These are phyloP conservation scores for Urtica urens DNA, from an alignment of 306 rosid species.

Conservation along the genomic window DNA sequence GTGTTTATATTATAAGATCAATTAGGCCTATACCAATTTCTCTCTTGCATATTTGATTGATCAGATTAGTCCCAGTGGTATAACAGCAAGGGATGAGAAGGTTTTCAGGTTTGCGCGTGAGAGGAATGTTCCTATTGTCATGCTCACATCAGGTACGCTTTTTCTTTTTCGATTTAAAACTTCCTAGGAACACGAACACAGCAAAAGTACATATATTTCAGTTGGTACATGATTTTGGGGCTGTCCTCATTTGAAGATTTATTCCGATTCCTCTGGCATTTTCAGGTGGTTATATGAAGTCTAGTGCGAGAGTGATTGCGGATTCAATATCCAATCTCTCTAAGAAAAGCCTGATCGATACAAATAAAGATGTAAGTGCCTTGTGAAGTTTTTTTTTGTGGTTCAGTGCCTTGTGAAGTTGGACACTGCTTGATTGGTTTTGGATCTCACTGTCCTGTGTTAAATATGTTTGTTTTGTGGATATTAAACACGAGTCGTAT, in stretches of 20 bases:
- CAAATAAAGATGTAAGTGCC: slow-evolving; percentile 1
- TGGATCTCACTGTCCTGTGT: too few species aligned
- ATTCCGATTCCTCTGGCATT: background rate
- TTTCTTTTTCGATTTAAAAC: background rate
- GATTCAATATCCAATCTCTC: slow-evolving; percentile 75
- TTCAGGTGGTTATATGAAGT: slow-evolving; percentile 95
- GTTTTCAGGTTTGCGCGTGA: slow-evolving; percentile 70
- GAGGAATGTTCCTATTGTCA: slow-evolving; percentile 69
- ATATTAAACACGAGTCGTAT: too few species aligned
- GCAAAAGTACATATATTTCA: too few species aligned
- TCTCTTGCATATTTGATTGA: slow-evolving; percentile 14
- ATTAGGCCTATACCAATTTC: background rate
- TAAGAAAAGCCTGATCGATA: slow-evolving; percentile 52
- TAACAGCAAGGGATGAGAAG: slow-evolving; percentile 73
- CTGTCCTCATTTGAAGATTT: background rate
- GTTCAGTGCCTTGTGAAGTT: too few species aligned
- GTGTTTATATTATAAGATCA: background rate
- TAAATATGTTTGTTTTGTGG: too few species aligned
- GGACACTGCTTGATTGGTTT: too few species aligned
- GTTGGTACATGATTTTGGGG: background rate
- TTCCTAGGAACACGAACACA: too few species aligned
- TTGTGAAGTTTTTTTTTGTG: background rate
- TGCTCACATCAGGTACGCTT: slow-evolving; percentile 86
- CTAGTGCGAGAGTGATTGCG: slow-evolving; percentile 81
- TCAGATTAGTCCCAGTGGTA: slow-evolving; percentile 86